Base-by-base conservation (phyloP, 768 basidiomycete species). In the Boletus rubescentipes region DNA sequence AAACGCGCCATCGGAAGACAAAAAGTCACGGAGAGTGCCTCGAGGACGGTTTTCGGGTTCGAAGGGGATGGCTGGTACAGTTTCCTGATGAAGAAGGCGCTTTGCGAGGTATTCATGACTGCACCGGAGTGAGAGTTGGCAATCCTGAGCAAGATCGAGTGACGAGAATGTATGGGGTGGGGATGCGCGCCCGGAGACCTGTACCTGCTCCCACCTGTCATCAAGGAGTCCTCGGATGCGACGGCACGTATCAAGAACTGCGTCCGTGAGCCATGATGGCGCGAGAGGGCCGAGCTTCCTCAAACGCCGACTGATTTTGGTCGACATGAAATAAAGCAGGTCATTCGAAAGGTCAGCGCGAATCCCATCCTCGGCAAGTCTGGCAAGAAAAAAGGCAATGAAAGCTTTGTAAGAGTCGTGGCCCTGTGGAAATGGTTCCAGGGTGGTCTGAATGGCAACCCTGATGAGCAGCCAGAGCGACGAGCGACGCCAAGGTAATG, bases 401-500 rank as follows among this genome's bases (percentile, higher is more conserved):
- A 83, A 83, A 2, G 34, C 10, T 49, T 84, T 83, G 66, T 84
- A 84, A 0, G 64, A 59, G 12, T 37, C 39, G 11, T 40, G 9
- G 2, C 59, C 66, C 4, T 50, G 51, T n/a, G 44, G 15, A 21
- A 38, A 54, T 9, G 31, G 37, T 10, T 54, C 51, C 2, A 74
- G 34, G 0, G 74, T 53, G 1, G 68, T 72, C 39, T 75, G 74
- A 10, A 76, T 36, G 1, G 58, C 54, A 2, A 76, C 65, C 26
- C 72, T 61, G n/a, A 72, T 47, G n/a, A 72, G 42, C 10, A 75
- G 62, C 75, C 73, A 76, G 11, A 74, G 55, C 9, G 73, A 57
- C 0, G 71, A 73, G 16, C 75, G 57, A 18, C 73, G 61, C 73
- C 73, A 74, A 16, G 75, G 75, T 6, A 55, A 37, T 4, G 21